Evolutionary conservation across 768 basidiomycete species (phyloP).

Genomic region (Suillus placidus): DNA sequence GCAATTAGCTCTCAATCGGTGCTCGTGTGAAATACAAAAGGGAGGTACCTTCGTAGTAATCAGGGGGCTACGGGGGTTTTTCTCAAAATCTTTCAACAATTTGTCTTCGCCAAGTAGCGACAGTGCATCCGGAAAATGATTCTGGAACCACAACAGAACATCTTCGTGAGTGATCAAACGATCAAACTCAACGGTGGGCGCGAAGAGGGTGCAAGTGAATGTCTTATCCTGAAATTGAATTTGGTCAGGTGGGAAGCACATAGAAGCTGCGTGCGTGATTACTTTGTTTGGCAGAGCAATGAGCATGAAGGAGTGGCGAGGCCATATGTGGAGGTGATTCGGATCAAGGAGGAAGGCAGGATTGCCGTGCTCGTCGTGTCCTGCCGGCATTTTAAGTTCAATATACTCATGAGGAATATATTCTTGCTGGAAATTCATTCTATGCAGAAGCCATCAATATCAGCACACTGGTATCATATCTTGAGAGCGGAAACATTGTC

Average conservation of each 20-base stretch:
- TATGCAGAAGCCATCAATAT: slow-evolving; percentile 36
- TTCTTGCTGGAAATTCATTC: slow-evolving; percentile 94
- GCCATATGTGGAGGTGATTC: slow-evolving; percentile 98
- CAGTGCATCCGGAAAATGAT: slow-evolving; percentile 88
- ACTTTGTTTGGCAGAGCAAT: slow-evolving; percentile 98
- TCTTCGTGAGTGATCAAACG: slow-evolving; percentile 59
- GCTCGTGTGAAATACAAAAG: slow-evolving; percentile 21
- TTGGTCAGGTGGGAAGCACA: slow-evolving; percentile 28
- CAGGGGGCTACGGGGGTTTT: slow-evolving; percentile 86
- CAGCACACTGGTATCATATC: slow-evolving; percentile 7
- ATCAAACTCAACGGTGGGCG: slow-evolving; percentile 77
- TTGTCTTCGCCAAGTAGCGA: slow-evolving; percentile 79
- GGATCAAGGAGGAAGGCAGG: slow-evolving; percentile 85
- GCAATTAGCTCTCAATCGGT: slow-evolving; percentile 23
- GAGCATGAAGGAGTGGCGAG: slow-evolving; percentile 98
- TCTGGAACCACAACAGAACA: slow-evolving; percentile 75
- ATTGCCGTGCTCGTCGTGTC: slow-evolving; percentile 58
- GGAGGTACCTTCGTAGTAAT: slow-evolving; percentile 87
- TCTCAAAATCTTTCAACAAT: slow-evolving; percentile 75
- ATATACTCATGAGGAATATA: slow-evolving; percentile 97
- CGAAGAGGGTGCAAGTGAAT: slow-evolving; percentile 97
- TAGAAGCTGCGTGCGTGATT: slow-evolving; percentile 31
- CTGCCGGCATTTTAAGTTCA: slow-evolving; percentile 94
- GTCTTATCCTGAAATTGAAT: slow-evolving; percentile 75
- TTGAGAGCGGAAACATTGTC: slow-evolving; percentile 9